Conservation (phyloP, 805 yeast species). For the Blastobotrys parvus region DNA sequence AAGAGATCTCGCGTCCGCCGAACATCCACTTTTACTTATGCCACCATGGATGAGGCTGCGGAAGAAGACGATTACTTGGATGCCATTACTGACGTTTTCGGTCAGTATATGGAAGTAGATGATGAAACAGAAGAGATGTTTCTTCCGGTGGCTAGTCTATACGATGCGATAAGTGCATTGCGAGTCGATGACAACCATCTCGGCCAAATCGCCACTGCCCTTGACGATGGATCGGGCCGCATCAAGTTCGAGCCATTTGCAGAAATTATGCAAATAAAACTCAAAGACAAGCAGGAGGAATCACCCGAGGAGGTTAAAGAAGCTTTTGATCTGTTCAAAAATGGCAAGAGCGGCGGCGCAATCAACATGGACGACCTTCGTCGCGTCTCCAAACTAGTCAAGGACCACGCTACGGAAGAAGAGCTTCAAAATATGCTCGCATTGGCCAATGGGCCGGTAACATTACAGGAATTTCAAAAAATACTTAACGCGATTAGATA, state of each 20-base stretch:
- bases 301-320: slow-evolving; percentile 6
- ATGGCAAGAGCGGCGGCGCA: slow-evolving; percentile 10
- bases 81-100: slow-evolving; percentile 21
- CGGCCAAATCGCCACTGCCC: slow-evolving; percentile 11
- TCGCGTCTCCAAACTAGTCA: slow-evolving; percentile 19
- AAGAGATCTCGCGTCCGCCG: not conserved
- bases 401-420: slow-evolving; percentile 21
- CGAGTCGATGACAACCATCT: slow-evolving; percentile 18
- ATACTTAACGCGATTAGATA: slow-evolving; percentile 24
- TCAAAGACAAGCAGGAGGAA: slow-evolving; percentile 3
- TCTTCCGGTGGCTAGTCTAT: slow-evolving; percentile 18
- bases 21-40: no score
- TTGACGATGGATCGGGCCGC: slow-evolving; percentile 23
- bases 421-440: slow-evolving; percentile 27
- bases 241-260: slow-evolving; percentile 25
- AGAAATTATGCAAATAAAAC: slow-evolving; percentile 14
- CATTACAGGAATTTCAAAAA: slow-evolving; percentile 17
- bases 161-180: slow-evolving; percentile 21
- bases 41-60: no score
- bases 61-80: slow-evolving; percentile 7
- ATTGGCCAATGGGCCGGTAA: slow-evolving; percentile 14
- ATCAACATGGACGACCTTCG: slow-evolving; percentile 24
- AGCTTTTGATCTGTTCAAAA: slow-evolving; percentile 12
- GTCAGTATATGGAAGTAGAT: slow-evolving; percentile 21
- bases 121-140: slow-evolving; percentile 21